Evolutionary conservation across 768 basidiomycete species (phyloP).

Genomic region (Gymnopilus dilepis): DNA sequence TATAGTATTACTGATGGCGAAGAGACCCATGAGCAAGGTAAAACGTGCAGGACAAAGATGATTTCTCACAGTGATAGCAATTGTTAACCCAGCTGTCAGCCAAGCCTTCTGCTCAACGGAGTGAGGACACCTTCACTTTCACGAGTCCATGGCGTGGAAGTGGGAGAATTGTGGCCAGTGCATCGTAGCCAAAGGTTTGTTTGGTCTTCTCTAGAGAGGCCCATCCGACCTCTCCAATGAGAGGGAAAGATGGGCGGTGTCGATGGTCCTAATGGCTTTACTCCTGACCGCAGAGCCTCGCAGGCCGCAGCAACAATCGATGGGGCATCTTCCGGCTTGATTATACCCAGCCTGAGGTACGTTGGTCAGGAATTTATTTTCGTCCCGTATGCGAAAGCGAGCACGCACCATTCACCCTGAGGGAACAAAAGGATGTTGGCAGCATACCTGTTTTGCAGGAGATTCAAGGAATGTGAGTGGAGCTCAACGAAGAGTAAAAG

Average conservation of each 20-base stretch:
- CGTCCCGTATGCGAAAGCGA: not conserved
- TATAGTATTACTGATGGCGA: not conserved
- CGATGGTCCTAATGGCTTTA: slow-evolving; percentile 30
- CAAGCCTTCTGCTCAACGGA: too few relatives aligned
- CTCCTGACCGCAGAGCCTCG: slow-evolving; percentile 27
- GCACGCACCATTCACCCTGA: slow-evolving; percentile 70
- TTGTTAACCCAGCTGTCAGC: not conserved
- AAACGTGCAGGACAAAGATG: not conserved
- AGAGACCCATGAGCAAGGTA: not conserved
- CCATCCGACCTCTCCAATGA: slow-evolving; percentile 79
- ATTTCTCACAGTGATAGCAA: not conserved
- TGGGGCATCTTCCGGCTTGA: slow-evolving; percentile 63
- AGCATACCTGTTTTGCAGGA: slow-evolving; percentile 54
- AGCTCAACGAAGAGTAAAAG: not conserved
- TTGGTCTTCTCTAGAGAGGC: slow-evolving; percentile 64
- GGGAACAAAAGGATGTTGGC: slow-evolving; percentile 74
- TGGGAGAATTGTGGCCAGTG: not conserved
- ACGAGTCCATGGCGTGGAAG: not conserved
- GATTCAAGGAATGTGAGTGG: slow-evolving; percentile 2
- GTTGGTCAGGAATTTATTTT: slow-evolving; percentile 4
- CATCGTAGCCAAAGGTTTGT: slow-evolving; percentile 35
- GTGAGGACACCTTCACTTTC: too few relatives aligned
- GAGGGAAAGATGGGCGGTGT: slow-evolving; percentile 45
- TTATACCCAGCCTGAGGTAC: slow-evolving; percentile 60
- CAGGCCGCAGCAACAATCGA: slow-evolving; percentile 52